These are phyloP conservation scores for Candida frijolesensis DNA, from an alignment of 1,139 yeast genomes.

Conservation along the genomic window DNA sequence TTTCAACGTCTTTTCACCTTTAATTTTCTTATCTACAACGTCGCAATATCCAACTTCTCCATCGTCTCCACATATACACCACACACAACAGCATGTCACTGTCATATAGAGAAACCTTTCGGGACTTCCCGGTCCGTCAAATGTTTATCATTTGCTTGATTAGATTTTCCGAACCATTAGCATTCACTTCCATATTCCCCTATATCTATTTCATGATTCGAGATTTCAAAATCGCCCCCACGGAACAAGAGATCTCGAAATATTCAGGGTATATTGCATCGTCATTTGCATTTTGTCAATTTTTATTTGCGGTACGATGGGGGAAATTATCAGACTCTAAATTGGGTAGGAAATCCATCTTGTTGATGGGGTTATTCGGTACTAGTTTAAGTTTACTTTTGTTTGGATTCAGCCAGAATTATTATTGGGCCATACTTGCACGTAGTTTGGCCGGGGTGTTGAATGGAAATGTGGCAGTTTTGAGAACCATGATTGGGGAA, in stretches of 20 bases:
- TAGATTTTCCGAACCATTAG: slow-evolving; percentile 62
- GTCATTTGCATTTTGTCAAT: slow-evolving; percentile 56
- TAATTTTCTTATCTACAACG: background rate
- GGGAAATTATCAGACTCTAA: slow-evolving; percentile 51
- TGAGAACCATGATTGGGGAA: slow-evolving; percentile 64
- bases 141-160: slow-evolving; percentile 46
- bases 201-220: slow-evolving; percentile 66
- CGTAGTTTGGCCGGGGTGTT: slow-evolving; percentile 56
- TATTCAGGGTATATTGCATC: slow-evolving; percentile 64
- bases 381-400: slow-evolving; percentile 48
- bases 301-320: slow-evolving; percentile 60
- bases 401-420: slow-evolving; percentile 56
- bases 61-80: background rate
- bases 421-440: slow-evolving; percentile 53
- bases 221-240: slow-evolving; percentile 54
- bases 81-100: background rate
- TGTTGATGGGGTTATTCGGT: slow-evolving; percentile 55
- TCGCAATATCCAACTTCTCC: background rate
- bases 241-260: slow-evolving; percentile 53
- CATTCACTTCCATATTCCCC: slow-evolving; percentile 66
- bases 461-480: slow-evolving; percentile 64
- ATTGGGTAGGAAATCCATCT: slow-evolving; percentile 59
- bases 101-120: slow-evolving; percentile 20
- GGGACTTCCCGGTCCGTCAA: slow-evolving; percentile 55
- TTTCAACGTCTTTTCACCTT: too few species aligned